Percentiles rank a stretch among this genome's conserved stretches.
These are phyloP conservation scores for Arctium lappa DNA, from an alignment of 129 eudicot genomes.

Conservation along the genomic window DNA sequence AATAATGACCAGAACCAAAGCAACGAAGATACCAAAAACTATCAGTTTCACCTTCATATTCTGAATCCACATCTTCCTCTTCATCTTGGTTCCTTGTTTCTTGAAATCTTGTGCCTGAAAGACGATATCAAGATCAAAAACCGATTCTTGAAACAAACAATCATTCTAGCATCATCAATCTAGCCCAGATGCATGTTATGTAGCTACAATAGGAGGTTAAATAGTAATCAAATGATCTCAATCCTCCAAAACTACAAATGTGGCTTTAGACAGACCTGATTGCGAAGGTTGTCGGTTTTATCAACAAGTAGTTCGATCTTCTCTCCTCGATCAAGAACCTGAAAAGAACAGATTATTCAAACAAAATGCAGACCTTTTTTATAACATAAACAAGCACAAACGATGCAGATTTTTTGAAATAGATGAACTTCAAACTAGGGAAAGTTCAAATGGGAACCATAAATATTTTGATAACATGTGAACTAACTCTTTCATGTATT, in stretches of 20 bases:
- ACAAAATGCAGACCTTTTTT: background rate
- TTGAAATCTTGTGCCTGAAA: conserved; percentile 40
- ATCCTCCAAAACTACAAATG: background rate
- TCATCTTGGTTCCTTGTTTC: conserved; percentile 42
- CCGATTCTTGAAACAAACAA: background rate
- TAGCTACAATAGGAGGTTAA: conserved; percentile 13
- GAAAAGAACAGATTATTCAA: conserved; percentile 1
- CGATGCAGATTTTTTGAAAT: background rate
- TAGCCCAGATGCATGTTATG: background rate
- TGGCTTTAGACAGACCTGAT: conserved; percentile 34
- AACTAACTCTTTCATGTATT: too few species aligned
- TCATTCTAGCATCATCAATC: background rate
- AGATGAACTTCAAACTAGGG: background rate
- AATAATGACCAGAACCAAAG: conserved; percentile 27
- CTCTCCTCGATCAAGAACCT: conserved; percentile 71
- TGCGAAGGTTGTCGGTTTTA: conserved; percentile 54
- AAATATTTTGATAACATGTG: too few species aligned
- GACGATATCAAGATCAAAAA: background rate
- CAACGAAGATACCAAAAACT: conserved; percentile 30
- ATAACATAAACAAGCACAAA: background rate
- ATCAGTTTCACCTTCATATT: conserved; percentile 55
- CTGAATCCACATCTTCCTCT: conserved; percentile 51
- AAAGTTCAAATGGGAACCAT: too few species aligned
- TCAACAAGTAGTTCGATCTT: conserved; percentile 61
- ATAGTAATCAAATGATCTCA: background rate